Evolutionary conservation across 352 stramenopile genomes (phyloP).

Genomic region (Thalassiosira gravida): DNA sequence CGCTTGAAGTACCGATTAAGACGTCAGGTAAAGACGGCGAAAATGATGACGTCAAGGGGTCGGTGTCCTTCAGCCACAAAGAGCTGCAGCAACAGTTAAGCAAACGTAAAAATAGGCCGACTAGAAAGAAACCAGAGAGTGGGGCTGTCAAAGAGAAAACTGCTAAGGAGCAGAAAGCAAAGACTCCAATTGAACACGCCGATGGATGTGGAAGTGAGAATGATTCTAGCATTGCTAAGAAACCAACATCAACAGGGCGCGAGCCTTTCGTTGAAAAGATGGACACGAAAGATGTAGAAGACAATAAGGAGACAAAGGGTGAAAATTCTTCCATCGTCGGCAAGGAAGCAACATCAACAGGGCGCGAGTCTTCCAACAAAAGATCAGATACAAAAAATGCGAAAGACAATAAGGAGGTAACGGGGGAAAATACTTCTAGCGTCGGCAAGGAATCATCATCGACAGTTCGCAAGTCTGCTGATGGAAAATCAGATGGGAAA

Average conservation of each 20-base stretch:
- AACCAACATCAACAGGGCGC: neutral
- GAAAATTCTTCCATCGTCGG: too few relatives aligned
- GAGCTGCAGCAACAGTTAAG: slow-evolving; percentile 25
- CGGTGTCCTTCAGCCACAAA: slow-evolving; percentile 18
- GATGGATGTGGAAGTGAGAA: neutral
- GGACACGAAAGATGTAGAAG: slow-evolving; percentile 3
- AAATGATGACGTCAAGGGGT: neutral
- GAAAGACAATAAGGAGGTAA: too few relatives aligned
- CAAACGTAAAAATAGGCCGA: slow-evolving; percentile 22
- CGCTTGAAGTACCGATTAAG: slow-evolving; percentile 15
- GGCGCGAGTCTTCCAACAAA: too few relatives aligned
- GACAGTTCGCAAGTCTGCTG: neutral
- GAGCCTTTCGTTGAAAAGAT: slow-evolving; percentile 5
- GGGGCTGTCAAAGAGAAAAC: slow-evolving; percentile 2
- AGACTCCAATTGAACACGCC: neutral
- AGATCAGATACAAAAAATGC: too few relatives aligned
- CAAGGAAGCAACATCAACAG: too few relatives aligned
- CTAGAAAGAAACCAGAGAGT: slow-evolving; percentile 23
- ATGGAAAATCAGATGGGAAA: neutral
- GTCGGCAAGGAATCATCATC: neutral
- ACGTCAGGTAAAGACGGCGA: neutral
- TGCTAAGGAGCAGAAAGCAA: neutral
- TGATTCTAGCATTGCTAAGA: slow-evolving; percentile 4
- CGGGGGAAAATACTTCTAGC: neutral
- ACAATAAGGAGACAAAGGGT: too few relatives aligned